Evolutionary conservation across 371 early-diverging fungal genomes (phyloP), one percentile per base, ranked within the genome.

Genomic region (Apophysomyces variabilis): DNA sequence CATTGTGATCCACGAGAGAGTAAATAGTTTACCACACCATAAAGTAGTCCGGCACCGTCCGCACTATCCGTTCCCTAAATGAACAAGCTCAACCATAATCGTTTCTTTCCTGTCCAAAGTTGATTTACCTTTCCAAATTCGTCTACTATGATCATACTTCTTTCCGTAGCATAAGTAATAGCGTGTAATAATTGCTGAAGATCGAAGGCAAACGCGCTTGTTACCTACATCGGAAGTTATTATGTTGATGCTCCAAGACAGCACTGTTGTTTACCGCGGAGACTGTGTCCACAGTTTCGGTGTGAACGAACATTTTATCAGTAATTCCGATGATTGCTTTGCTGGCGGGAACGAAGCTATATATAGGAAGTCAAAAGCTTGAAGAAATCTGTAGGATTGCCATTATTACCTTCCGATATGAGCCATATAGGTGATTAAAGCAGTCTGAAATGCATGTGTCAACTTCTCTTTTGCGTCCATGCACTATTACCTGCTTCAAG

Each of bases 341-440:
- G 6, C 83, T 77, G 0, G 97, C 98, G 7, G 99, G 98, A 4
- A 99, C 96, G 82, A 91, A 98, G 66, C 89, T 83, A 5, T 4
- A 7, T 21, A 18, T 11, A 58, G 37, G 14, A 58, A 6, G n/a
- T 36, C 38, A 26, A 45, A 7, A 7, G 18, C 0, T 6, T 57
- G 26, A 32, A 21, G 54, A 50, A 1, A 16, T 50, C 54, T 50
- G 21, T 21, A 7, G 9, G 11, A 3, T 18, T 50, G 21, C 21
- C 8, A 21, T 26, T 26, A 26, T 0, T 73, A 79, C 84, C 84
- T 89, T 37, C 96, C 96, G 43, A 92, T 84, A 66, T 95, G 95
- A 14, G 94, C 92, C 89, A 94, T 86, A 62, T 89, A 86, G 16
- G 78, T 75, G 61, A 94, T 88, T 13, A 94, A 64, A 1, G 89